Conservation (phyloP, 495 filamentous ascomycete genomes). For the Podospora anserina region DNA sequence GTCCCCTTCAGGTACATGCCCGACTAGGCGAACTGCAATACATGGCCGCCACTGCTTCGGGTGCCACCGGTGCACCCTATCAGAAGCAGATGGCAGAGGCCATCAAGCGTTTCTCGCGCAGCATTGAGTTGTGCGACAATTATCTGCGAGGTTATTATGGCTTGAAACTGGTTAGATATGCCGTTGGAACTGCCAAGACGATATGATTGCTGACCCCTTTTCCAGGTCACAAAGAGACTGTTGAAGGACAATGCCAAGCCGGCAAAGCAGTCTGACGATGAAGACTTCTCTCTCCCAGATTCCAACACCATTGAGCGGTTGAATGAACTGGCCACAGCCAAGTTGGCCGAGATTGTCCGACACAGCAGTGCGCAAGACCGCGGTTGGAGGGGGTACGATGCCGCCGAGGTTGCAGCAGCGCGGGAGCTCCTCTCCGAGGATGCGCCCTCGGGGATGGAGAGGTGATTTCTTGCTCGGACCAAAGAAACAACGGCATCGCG, state of each 20-base stretch:
- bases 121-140: conserved; percentile 88
- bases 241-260: conserved; percentile 35
- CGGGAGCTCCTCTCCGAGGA: conserved; percentile 61
- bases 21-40: conserved; percentile 79
- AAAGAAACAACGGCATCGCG: conserved; percentile 15
- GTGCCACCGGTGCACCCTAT: conserved; percentile 39
- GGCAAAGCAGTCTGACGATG: conserved; percentile 34
- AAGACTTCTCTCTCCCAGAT: conserved; percentile 45
- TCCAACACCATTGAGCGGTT: conserved; percentile 60
- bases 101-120: conserved; percentile 78
- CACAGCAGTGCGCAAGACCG: conserved; percentile 55
- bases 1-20: conserved; percentile 67
- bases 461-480: conserved; percentile 28
- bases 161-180: conserved; percentile 64
- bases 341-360: conserved; percentile 72
- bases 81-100: conserved; percentile 62
- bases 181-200: background rate
- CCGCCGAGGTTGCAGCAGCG: conserved; percentile 74
- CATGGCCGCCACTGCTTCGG: conserved; percentile 55
- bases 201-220: background rate
- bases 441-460: conserved; percentile 29
- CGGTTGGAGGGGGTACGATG: conserved; percentile 69
- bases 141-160: conserved; percentile 93
- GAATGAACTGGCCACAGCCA: conserved; percentile 67
- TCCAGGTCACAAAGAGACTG: conserved; percentile 40